phyloP scores from a whole-genome alignment of 2,329 filamentous ascomycete species.

The Fusarium sp. region DNA sequence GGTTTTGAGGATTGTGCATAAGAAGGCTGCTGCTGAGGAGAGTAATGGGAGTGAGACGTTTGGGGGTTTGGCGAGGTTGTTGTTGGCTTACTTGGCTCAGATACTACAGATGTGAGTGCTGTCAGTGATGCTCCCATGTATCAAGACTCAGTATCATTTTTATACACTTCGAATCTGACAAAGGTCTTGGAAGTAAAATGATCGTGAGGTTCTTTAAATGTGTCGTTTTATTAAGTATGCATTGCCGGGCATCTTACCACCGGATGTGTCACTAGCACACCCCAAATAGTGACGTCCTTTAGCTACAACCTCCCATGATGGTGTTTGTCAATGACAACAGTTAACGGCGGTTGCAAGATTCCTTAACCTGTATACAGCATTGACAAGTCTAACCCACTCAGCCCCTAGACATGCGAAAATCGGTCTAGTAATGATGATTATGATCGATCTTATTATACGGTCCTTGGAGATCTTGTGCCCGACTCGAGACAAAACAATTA shows the following conservation, averaged over 20 bases:
- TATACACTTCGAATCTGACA: background rate
- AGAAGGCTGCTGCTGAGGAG: background rate
- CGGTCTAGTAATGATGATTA: no score
- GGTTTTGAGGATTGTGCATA: background rate
- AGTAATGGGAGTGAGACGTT: background rate
- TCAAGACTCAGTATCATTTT: background rate
- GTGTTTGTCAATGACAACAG: background rate
- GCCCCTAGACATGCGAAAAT: no score
- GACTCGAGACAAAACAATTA: no score
- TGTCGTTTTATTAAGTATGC: no score
- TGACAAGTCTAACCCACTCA: no score
- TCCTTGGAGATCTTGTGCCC: no score
- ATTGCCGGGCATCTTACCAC: no score
- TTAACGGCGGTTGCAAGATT: no score
- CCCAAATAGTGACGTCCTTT: no score
- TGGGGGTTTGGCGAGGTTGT: background rate
- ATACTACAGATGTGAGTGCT: background rate
- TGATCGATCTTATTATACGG: no score
- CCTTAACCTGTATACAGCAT: no score
- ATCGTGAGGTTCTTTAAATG: background rate
- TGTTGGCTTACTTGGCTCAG: background rate
- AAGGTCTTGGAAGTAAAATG: background rate
- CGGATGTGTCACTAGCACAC: no score
- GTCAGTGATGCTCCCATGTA: background rate
- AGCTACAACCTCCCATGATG: background rate